Evolutionary conservation across 192 early-diverging fungal species (phyloP).

Genomic region (Entomortierella parvispora): DNA sequence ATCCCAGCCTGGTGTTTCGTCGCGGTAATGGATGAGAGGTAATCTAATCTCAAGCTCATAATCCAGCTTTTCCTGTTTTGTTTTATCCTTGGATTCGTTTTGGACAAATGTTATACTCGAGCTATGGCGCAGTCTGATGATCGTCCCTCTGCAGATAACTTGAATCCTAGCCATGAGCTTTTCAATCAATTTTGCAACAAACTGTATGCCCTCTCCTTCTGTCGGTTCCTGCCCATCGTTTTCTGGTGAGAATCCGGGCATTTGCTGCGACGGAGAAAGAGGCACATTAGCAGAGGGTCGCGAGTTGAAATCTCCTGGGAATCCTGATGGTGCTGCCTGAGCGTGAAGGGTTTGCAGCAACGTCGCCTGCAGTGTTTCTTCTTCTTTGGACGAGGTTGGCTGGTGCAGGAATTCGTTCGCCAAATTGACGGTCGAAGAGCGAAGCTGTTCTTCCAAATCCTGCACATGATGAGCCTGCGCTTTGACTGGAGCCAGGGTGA

Average conservation of each 20-base stretch:
- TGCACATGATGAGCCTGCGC: constrained; percentile 33
- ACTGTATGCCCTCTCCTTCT: constrained; percentile 74
- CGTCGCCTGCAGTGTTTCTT: constrained; percentile 66
- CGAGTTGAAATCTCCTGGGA: constrained; percentile 44
- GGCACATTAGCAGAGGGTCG: constrained; percentile 10
- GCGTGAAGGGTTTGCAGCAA: constrained; percentile 62
- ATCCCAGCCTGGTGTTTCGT: constrained; percentile 67
- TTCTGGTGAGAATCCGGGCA: background rate
- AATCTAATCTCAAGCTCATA: constrained; percentile 62
- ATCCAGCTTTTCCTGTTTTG: constrained; percentile 28
- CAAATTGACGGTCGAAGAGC: constrained; percentile 87
- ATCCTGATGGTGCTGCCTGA: constrained; percentile 38
- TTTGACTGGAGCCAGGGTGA: constrained; percentile 61
- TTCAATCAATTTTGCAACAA: constrained; percentile 84
- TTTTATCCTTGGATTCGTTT: background rate
- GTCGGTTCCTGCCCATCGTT: constrained; percentile 7
- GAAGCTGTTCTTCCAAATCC: constrained; percentile 68
- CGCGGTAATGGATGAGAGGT: constrained; percentile 62
- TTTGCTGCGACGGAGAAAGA: constrained; percentile 5
- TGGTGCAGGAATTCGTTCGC: constrained; percentile 88
- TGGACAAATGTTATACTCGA: constrained; percentile 47
- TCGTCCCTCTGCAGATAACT: constrained; percentile 68
- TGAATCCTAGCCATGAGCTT: constrained; percentile 85
- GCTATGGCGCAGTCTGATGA: constrained; percentile 58
- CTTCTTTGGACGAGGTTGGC: constrained; percentile 69